Evolutionary conservation across 371 early-diverging fungal genomes (phyloP), one percentile per base, ranked within the genome.

Genomic region (Enteropsectra breve): DNA sequence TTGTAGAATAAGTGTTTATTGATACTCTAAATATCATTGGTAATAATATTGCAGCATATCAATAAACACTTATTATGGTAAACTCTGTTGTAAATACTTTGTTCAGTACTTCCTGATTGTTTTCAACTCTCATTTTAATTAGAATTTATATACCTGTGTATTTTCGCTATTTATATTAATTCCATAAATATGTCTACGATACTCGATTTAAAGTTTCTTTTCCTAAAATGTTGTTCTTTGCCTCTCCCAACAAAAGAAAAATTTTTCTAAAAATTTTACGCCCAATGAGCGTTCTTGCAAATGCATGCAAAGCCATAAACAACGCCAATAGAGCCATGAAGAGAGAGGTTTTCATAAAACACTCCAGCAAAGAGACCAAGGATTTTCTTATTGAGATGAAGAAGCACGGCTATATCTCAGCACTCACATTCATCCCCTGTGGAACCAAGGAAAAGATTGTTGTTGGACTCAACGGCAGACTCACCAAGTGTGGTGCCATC

Each of bases 401-500:
- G 84, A 88, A 88, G 84, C 90, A 76, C 86, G 91, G 95, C 69
- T 98, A 98, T 86, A 94, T 98, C 84, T 90, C 90, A 75, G 92
- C 91, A 81, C 91, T 97, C 79, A 93, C 94, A 81, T 87, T 88
- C 76, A 86, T 97, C 73, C 92, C 96, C 81, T 94, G 96, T 83
- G 93, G 94, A 82, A 89, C 93, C 75, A 87, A 90, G 72, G 94
- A 93, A 79, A 97, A 96, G 88, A 91, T 93, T 64, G 90, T 96
- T 59, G 85, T 98, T 75, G 91, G 94, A 81, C 87, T 98, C 58
- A 91, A 87, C 74, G 97, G 99, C 73, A 89, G 99, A 74, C 82
- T 98, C 69, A 97, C 94, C 90, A 98, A 95, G 88, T 92, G 93
- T 81, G 96, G 96, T 83, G 94, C 93, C 74, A 96, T 97, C 83